Evolutionary conservation across 2,329 filamentous ascomycete species (phyloP), one percentile per base, ranked within the genome.

Genomic region (Aspergillus costaricaensis): DNA sequence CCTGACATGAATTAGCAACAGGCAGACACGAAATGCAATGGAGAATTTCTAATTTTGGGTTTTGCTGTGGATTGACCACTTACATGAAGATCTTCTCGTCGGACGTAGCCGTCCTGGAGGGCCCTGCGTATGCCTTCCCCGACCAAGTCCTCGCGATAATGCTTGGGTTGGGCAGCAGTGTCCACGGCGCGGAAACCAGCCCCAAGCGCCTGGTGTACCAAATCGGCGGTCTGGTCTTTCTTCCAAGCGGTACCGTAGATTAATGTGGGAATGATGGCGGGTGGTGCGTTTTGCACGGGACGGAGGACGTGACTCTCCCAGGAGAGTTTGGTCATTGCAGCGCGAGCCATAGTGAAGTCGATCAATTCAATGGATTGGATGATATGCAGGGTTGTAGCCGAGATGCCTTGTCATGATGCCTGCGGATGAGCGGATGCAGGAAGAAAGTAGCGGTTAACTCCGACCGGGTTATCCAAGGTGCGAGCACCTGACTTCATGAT

Each of bases 181-280:
- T 95, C 91, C 61, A 95, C 78, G 50, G 81, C 89, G 32, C 86
- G 83, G 68, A 94, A 95, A 5, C 91, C 91, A 48, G 84, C 79
- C 48, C 81, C 80, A 36, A 95, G 71, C 2, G 91, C 91, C 63
- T 83, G 76, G 67, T 88, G 85, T 21, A 95, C 91, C 2, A 94
- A 81, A 57, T 84, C 79, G 19, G 83, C 82, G 0, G 90, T 92
- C 17, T 77, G 77, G 1, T 88, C 86, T 69, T 89, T 88, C 75
- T 95, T 95, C 91, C 91, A 94, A n/a, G 91, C 91, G 2, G 91
- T 94, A 55, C 91, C 91, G 73, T 95, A 95, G 63, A 95, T 77
- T 64, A 86, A 82, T 4, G 77, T 70, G 4, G 80, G 79, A 48
- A 78, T 73, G n/a, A 65, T 62, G 14, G 69, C 65, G 30, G 68